Evolutionary conservation across 257 asterid species (phyloP), one percentile per base, ranked within the genome.

Genomic region (Solanum piurae): DNA sequence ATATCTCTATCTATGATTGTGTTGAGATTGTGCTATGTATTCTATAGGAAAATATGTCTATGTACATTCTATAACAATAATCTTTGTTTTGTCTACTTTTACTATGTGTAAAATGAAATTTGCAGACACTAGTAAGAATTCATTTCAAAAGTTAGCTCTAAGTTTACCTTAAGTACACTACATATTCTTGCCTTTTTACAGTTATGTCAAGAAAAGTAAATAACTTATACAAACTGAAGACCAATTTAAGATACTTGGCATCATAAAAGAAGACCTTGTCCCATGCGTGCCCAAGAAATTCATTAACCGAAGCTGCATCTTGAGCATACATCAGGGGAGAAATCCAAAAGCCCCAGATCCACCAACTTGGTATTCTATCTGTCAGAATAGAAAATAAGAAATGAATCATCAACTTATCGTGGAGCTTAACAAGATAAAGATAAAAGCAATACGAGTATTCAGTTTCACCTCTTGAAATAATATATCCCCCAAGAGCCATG

Each of bases 291-390:
- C 99, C 99, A 49, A 93, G 97, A 90, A 96, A 96, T 91, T 96
- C 99, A 89, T 96, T 96, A 90, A 95, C 98, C 76, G 96, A 91
- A 88, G 92, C 98, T 87, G 98, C 98, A 73, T 96, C 91, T 90
- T 96, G 99, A 88, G 98, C 98, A 93, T 96, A 96, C 96, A 93
- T 92, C 71, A 96, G 91, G 31, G 98, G 99, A 87, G 99, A 96
- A 91, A 95, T 85, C 99, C 99, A 96, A 89, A 84, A 93, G 60
- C 98, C 99, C 99, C 98, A 96, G 33, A 96, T 95, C 99, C 99
- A 96, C 99, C 99, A 96, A 25, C 89, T 89, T 75, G 98, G 98
- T 73, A 96, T 94, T 89, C 98, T 92, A 93, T 95, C 99, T 96
- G 98, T 84, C 87, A 88, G 86, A 85, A 33, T 10, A 46, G 68